Evolutionary conservation across 805 yeast species (phyloP).

Genomic region (Zygosaccharomyces pseudorouxii): DNA sequence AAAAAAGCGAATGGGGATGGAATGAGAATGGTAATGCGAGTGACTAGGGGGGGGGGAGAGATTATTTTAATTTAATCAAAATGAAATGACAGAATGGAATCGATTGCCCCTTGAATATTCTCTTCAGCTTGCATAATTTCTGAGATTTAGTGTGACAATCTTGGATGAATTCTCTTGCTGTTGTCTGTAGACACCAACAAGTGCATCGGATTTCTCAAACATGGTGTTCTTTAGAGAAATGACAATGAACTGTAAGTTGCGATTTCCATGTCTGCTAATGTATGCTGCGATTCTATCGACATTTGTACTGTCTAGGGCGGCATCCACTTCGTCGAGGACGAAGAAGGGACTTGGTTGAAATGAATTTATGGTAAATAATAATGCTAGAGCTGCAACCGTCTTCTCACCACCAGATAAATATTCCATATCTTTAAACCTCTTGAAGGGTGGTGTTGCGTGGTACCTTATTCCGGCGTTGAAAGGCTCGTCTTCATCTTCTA

Average conservation of each 20-base stretch:
- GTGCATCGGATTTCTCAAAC: conserved; percentile 82
- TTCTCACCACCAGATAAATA: conserved; percentile 94
- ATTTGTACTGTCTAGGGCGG: conserved; percentile 88
- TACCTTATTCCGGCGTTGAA: conserved; percentile 77
- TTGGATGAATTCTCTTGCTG: conserved; percentile 67
- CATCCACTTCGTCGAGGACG: conserved; percentile 96
- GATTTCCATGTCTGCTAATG: conserved; percentile 68
- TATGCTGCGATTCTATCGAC: conserved; percentile 85
- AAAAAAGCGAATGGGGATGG: background rate
- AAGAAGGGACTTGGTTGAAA: conserved; percentile 93
- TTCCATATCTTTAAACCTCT: conserved; percentile 88
- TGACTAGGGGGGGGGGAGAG: no score
- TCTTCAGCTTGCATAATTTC: conserved; percentile 47
- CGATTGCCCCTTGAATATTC: background rate
- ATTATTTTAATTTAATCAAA: background rate
- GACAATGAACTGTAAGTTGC: conserved; percentile 83
- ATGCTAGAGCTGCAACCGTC: conserved; percentile 91
- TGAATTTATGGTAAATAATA: conserved; percentile 85
- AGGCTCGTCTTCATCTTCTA: conserved; percentile 89
- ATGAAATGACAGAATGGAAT: background rate
- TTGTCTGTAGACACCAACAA: conserved; percentile 89
- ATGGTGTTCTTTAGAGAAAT: conserved; percentile 83
- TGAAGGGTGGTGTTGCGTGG: conserved; percentile 95
- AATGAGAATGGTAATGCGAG: background rate
- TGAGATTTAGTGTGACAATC: conserved; percentile 68